phyloP scores from a whole-genome alignment of 129 eudicot genomes.

The Gnaphalium uliginosum region DNA sequence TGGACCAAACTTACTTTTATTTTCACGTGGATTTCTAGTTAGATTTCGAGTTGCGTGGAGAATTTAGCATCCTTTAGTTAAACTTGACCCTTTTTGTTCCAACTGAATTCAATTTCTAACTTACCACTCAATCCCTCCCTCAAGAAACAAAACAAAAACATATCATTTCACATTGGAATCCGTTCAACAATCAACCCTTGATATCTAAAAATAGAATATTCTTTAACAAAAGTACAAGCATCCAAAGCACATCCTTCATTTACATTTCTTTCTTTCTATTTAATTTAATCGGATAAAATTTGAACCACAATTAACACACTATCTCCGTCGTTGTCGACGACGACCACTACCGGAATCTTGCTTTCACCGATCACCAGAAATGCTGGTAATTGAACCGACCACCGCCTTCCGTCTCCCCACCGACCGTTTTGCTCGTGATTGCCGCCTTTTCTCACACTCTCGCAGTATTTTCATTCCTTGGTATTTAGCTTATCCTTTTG shows the following conservation, averaged over 20 bases:
- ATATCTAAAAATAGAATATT: conserved; percentile 32
- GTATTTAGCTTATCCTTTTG: conserved; percentile 32
- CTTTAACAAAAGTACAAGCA: conserved; percentile 29
- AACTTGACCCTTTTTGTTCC: too few relatives aligned
- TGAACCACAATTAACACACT: conserved; percentile 28
- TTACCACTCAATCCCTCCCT: neutral
- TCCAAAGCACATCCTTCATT: conserved; percentile 12
- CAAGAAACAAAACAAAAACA: neutral
- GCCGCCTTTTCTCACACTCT: conserved; percentile 50
- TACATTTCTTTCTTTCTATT: neutral
- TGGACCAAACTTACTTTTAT: too few relatives aligned
- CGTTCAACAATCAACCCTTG: neutral
- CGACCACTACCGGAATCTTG: conserved; percentile 14
- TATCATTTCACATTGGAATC: neutral
- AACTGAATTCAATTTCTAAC: too few relatives aligned
- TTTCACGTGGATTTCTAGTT: too few relatives aligned
- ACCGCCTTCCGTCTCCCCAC: conserved; percentile 57
- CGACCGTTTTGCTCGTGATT: conserved; percentile 39
- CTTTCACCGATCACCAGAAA: conserved; percentile 38
- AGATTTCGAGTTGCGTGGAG: too few relatives aligned
- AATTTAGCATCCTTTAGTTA: too few relatives aligned
- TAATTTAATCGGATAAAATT: conserved; percentile 41
- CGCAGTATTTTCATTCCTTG: conserved; percentile 47
- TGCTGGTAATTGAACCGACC: conserved; percentile 69
- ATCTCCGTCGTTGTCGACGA: conserved; percentile 26